Conservation (phyloP, 1,284 basidiomycete species). For the Boletus sp. region DNA sequence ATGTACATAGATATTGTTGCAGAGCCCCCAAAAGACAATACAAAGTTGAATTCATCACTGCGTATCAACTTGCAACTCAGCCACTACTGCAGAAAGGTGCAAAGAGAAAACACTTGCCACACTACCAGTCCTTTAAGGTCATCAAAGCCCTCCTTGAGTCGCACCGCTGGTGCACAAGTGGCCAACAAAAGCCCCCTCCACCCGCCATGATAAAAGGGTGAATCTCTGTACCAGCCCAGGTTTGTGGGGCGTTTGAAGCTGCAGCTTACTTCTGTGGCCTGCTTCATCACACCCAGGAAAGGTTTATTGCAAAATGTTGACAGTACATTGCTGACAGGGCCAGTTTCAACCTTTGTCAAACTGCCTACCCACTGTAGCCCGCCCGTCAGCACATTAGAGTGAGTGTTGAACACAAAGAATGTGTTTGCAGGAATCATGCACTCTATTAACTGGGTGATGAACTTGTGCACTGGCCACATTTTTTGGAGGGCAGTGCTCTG, state of each 20-base stretch:
- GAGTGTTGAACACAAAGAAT: neutral
- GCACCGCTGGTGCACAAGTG: neutral
- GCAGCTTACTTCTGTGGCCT: neutral
- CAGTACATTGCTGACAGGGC: neutral
- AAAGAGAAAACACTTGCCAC: neutral
- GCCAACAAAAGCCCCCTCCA: conserved; percentile 1
- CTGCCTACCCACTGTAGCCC: neutral
- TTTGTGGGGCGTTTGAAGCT: neutral
- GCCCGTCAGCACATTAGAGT: neutral
- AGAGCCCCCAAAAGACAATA: neutral
- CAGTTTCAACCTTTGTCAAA: neutral
- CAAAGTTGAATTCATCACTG: conserved; percentile 5
- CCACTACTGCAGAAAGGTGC: too few relatives aligned
- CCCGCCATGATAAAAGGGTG: neutral
- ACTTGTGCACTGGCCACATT: rapidly evolving
- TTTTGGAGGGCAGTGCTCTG: neutral
- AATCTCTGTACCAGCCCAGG: neutral
- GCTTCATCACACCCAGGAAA: neutral
- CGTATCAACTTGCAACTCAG: too few relatives aligned
- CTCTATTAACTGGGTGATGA: neutral
- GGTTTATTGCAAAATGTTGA: neutral
- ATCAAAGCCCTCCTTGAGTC: neutral
- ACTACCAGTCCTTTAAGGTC: neutral
- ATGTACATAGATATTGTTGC: neutral
- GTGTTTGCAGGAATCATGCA: neutral